These are phyloP conservation scores for Plectosphaerella sp. DNA, from an alignment of 2,329 filamentous ascomycete genomes.

Conservation along the genomic window DNA sequence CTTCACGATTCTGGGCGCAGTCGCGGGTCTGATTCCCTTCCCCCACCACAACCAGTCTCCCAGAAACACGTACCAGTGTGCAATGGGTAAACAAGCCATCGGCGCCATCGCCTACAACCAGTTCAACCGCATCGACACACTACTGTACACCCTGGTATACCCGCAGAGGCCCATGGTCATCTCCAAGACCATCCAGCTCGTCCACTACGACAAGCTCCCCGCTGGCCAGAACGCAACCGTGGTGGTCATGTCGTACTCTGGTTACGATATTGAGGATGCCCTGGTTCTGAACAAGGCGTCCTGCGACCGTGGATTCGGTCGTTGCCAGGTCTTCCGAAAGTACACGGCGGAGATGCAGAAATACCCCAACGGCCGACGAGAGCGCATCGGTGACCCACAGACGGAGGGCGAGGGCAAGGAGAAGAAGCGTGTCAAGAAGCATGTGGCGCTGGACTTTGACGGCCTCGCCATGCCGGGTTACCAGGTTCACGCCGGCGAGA, in stretches of 20 bases:
- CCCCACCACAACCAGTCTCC: constrained; percentile 99
- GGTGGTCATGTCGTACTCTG: constrained; percentile 98
- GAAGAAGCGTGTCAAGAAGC: constrained; percentile 59
- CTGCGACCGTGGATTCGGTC: constrained; percentile 88
- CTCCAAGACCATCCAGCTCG: constrained; percentile 91
- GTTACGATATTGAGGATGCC: constrained; percentile 99
- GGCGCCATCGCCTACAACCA: constrained; percentile 98
- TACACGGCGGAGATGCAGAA: constrained; percentile 81
- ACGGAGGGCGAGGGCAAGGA: constrained; percentile 57
- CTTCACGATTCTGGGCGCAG: constrained; percentile 92
- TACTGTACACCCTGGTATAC: constrained; percentile 95
- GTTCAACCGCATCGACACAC: constrained; percentile 91
- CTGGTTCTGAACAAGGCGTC: constrained; percentile 95
- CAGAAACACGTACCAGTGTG: constrained; percentile 97
- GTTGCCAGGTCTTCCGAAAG: constrained; percentile 98
- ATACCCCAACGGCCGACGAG: constrained; percentile 75
- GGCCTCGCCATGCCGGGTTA: constrained; percentile 85
- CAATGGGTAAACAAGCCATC: constrained; percentile 99
- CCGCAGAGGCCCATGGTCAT: constrained; percentile 97
- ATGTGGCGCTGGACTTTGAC: constrained; percentile 74
- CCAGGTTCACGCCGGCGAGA: constrained; percentile 71
- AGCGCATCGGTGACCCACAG: constrained; percentile 57
- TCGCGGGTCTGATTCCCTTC: constrained; percentile 94
- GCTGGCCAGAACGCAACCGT: constrained; percentile 96
- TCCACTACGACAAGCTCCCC: constrained; percentile 95